Base-by-base conservation (phyloP, 2,329 filamentous ascomycete species). In the Gyromitra esculenta region DNA sequence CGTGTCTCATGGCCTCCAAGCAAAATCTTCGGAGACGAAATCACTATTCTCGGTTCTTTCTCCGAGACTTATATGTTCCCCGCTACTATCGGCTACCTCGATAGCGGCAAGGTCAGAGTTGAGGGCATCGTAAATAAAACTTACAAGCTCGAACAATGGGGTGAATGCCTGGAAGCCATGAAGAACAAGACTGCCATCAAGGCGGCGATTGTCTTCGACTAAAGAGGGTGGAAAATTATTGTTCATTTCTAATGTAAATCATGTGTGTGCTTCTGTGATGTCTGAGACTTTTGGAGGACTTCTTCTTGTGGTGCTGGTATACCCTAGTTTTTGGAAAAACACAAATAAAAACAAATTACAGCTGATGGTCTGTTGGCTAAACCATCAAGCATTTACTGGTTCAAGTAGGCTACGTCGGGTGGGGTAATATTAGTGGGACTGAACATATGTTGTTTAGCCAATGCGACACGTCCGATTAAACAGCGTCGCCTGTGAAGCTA, bases 21-120 rank as follows among this genome's bases (percentile, higher is more conserved):
- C 82, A 91, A 91, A 85, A 92, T 93, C 81, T 92, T 85, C 80
- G 85, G 85, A 54, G 85, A 88, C 78, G 91, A 92, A 83, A 91
- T 93, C 80, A 92, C 90, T 79, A 91, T 93, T 79, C 85, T 92
- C 69, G 90, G 91, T 35, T 91, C 88, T 67, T 93, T 92, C 85
- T 91, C 89, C 62, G 90, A 92, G 83, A 91, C 89, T 31, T 91
- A 89, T 84, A 91, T 91, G 86, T 91, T 91, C 86, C 90, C 87
- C 18, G 86, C 86, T 62, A 86, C 87, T 57, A 87, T 88, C 77
- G 85, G 86, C 80, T 88, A 88, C 78, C 83, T 86, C 62, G 87
- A 89, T 81, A 86, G 85, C 18, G 87, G 88, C 72, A 89, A 89
- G 82, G 85, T 90, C 80, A 89, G 87, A 83, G 87, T 91, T 65